Evolutionary conservation across 2,329 filamentous ascomycete genomes (phyloP).

Genomic region (Zarea fungicola): DNA sequence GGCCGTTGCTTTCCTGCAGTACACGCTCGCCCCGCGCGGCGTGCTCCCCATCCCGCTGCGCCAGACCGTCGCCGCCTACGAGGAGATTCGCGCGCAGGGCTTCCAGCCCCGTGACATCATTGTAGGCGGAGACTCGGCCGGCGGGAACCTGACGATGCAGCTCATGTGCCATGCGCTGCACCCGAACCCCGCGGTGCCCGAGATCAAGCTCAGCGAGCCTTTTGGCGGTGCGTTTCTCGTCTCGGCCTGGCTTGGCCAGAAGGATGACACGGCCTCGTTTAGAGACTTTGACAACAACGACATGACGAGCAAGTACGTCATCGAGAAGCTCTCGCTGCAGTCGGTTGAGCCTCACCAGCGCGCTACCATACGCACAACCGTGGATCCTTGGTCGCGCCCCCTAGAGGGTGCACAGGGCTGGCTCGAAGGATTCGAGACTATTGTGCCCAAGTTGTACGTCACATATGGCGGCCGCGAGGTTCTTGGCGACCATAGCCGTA

Average conservation of each 20-base stretch:
- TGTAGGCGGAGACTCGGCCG: conserved; percentile 30
- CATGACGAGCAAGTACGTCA: conserved; percentile 4
- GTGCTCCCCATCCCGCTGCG: conserved; percentile 27
- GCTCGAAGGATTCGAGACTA: not conserved
- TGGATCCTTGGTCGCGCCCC: conserved; percentile 8
- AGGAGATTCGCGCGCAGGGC: conserved; percentile 25
- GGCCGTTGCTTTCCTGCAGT: conserved; percentile 30
- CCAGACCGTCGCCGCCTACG: conserved; percentile 28
- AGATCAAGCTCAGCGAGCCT: conserved; percentile 19
- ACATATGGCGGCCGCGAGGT: conserved; percentile 9
- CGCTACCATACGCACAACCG: not conserved
- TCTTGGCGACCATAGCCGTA: conserved; percentile 6
- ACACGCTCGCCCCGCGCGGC: conserved; percentile 27
- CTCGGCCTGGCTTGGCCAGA: conserved; percentile 22
- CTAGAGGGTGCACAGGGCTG: conserved; percentile 4
- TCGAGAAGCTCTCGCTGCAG: conserved; percentile 1
- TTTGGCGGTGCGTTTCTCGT: conserved; percentile 26
- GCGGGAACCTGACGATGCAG: conserved; percentile 27
- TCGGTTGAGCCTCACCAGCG: not conserved
- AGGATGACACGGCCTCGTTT: conserved; percentile 1
- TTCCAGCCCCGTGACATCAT: conserved; percentile 26
- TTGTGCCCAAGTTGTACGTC: conserved; percentile 5
- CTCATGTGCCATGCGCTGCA: conserved; percentile 26
- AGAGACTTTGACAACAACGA: conserved; percentile 7
- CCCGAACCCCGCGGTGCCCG: conserved; percentile 18